phyloP scores from a whole-genome alignment of 768 basidiomycete genomes.

The Auriscalpium microsporum region DNA sequence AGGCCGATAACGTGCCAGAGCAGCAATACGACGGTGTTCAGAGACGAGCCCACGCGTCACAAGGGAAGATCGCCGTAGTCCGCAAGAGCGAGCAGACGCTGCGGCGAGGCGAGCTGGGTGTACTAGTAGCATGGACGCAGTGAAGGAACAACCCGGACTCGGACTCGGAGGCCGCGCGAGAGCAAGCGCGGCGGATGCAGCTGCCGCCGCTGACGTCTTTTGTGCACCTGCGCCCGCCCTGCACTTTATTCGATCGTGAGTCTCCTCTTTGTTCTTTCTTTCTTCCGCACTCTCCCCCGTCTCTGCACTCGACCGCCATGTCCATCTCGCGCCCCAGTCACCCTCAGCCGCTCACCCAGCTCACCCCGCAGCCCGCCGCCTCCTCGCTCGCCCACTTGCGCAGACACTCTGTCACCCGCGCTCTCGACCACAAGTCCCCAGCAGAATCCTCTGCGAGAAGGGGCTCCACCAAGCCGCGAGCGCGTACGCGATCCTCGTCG shows the following conservation, averaged over 20 bases:
- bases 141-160: no score
- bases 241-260: background rate
- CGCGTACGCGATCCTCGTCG: constrained; percentile 9
- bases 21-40: no score
- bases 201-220: background rate
- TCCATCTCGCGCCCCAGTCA: background rate
- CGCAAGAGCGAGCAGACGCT: no score
- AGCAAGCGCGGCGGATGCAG: background rate
- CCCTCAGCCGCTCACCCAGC: background rate
- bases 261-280: background rate
- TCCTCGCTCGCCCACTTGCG: background rate
- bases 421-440: background rate
- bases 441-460: background rate
- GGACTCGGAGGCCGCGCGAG: no score
- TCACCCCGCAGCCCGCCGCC: background rate
- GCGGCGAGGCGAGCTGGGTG: no score
- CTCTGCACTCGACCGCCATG: background rate
- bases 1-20: no score
- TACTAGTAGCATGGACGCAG: no score
- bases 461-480: background rate
- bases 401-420: background rate
- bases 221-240: background rate
- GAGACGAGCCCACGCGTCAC: no score
- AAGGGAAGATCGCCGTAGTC: no score
- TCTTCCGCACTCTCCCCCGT: background rate